Percentiles rank a stretch among this genome's conserved stretches.
These are phyloP conservation scores for Phytophthora melonis DNA, from an alignment of 352 stramenopile species.

Conservation along the genomic window DNA sequence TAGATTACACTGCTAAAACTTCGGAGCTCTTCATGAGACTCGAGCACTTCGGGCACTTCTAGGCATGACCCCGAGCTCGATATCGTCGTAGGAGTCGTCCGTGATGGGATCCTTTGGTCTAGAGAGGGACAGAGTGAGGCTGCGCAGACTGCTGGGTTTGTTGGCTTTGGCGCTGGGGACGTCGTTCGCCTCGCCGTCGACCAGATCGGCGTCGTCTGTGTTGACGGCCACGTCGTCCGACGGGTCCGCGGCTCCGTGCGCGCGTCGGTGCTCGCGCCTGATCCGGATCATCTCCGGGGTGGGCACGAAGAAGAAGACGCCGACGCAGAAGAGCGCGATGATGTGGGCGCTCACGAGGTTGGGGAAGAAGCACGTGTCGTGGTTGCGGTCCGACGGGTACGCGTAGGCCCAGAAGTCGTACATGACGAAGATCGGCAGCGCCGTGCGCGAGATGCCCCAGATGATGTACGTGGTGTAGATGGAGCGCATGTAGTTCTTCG, in stretches of 20 bases:
- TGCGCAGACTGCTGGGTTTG: constrained; percentile 41
- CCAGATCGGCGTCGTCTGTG: constrained; percentile 35
- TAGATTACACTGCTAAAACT: constrained; percentile 13
- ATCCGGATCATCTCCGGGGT: constrained; percentile 72
- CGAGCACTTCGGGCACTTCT: constrained; percentile 55
- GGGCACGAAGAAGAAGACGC: constrained; percentile 86
- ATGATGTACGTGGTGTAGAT: constrained; percentile 83
- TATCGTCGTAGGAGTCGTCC: constrained; percentile 72
- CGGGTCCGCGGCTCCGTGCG: constrained; percentile 25
- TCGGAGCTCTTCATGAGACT: constrained; percentile 24
- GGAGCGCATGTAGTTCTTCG: constrained; percentile 70
- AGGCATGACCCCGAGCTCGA: constrained; percentile 66
- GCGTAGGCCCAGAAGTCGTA: constrained; percentile 78
- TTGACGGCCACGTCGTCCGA: constrained; percentile 22
- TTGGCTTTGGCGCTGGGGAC: constrained; percentile 31
- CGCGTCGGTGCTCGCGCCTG: constrained; percentile 34
- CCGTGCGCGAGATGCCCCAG: constrained; percentile 77
- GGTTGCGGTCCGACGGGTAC: constrained; percentile 76
- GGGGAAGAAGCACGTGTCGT: constrained; percentile 82
- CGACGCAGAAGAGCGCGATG: constrained; percentile 84
- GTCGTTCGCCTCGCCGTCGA: constrained; percentile 38
- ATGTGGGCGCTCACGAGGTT: constrained; percentile 80
- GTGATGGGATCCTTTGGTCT: constrained; percentile 50
- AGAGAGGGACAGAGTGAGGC: constrained; percentile 56
- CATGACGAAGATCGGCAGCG: constrained; percentile 80